Evolutionary conservation across 495 filamentous ascomycete genomes (phyloP).

Genomic region (Barbatosphaeria neglecta): DNA sequence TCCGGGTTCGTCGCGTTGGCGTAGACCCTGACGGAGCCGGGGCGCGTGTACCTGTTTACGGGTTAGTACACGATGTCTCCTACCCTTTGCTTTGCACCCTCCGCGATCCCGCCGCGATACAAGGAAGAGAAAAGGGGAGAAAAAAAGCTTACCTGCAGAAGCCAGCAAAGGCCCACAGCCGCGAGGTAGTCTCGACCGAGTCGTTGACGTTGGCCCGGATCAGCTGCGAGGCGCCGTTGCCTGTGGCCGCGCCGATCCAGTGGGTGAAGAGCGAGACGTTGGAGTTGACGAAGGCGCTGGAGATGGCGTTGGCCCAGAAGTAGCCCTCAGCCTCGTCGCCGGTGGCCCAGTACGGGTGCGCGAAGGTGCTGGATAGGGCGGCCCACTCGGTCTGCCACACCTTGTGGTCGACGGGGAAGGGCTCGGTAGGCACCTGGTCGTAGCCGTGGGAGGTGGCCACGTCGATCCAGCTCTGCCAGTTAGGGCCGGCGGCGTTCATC

Average conservation of each 20-base stretch:
- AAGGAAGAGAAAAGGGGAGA: too few relatives aligned
- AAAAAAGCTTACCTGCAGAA: background rate
- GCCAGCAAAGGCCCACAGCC: background rate
- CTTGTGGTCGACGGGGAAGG: conserved; percentile 2
- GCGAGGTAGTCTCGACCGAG: background rate
- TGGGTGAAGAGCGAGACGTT: conserved; percentile 8
- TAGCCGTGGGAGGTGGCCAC: conserved; percentile 27
- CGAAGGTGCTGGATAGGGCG: background rate
- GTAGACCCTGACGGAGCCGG: background rate
- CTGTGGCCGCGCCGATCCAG: background rate
- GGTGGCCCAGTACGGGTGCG: background rate
- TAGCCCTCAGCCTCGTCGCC: background rate
- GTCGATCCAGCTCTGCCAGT: conserved; percentile 11
- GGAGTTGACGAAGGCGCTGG: background rate
- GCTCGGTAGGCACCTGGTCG: conserved; percentile 11
- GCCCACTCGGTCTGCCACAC: conserved; percentile 32
- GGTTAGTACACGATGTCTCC: too few relatives aligned
- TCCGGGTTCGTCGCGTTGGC: background rate
- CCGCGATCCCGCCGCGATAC: background rate
- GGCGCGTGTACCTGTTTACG: background rate
- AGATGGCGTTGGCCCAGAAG: background rate
- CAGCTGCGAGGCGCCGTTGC: background rate
- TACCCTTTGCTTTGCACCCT: too few relatives aligned
- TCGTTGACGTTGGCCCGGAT: background rate
- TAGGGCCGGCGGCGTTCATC: conserved; percentile 10